Evolutionary conservation across 768 basidiomycete genomes (phyloP).

Genomic region (Panus rudis): DNA sequence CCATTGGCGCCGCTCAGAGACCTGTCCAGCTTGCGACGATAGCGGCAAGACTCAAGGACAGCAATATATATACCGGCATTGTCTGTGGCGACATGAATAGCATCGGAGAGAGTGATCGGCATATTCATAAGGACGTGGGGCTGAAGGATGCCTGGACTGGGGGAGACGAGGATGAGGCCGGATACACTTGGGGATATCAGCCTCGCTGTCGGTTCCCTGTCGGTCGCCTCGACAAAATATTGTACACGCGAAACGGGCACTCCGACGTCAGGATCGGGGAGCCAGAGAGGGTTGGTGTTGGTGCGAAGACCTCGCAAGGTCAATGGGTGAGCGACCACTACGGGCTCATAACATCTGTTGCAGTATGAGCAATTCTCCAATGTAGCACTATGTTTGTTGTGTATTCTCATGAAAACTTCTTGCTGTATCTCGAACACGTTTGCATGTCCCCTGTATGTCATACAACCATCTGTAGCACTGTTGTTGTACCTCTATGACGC

Average conservation of each 20-base stretch:
- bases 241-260: conserved; percentile 45
- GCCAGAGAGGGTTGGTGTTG: conserved; percentile 51
- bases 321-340: conserved; percentile 65
- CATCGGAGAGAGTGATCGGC: conserved; percentile 39
- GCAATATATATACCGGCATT: conserved; percentile 46
- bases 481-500: too few species aligned
- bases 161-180: conserved; percentile 34
- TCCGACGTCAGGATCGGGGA: conserved; percentile 45
- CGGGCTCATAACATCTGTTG: conserved; percentile 42
- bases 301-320: conserved; percentile 33
- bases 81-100: conserved; percentile 73
- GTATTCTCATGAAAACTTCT: neutral
- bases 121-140: conserved; percentile 36
- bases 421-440: neutral
- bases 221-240: conserved; percentile 58
- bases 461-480: too few species aligned
- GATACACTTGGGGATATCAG: conserved; percentile 70
- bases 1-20: conserved; percentile 29
- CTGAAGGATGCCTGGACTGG: conserved; percentile 56
- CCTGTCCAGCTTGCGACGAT: conserved; percentile 49
- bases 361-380: conserved; percentile 10
- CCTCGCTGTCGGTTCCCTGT: conserved; percentile 39
- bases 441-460: neutral
- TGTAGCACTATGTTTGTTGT: too few species aligned
- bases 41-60: conserved; percentile 41